These are phyloP conservation scores for Aspergillus novofumigatus DNA, from an alignment of 2,329 filamentous ascomycete genomes.

Conservation along the genomic window DNA sequence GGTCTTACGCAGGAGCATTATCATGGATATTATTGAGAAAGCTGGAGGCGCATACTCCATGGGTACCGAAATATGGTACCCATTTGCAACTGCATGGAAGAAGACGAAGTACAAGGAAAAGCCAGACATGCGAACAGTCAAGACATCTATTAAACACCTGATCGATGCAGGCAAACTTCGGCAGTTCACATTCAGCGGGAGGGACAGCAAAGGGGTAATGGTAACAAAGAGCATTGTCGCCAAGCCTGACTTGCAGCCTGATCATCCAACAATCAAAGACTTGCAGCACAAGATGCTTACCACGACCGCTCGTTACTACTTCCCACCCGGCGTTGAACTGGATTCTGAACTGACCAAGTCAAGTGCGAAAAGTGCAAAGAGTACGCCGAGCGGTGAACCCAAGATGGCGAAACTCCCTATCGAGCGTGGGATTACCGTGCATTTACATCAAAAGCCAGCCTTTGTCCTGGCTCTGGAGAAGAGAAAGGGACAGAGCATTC, in stretches of 20 bases:
- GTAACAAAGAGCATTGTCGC: slow-evolving; percentile 50
- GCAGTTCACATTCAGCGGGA: slow-evolving; percentile 50
- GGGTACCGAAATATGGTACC: slow-evolving; percentile 51
- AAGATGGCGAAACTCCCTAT: slow-evolving; percentile 24
- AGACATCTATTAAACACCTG: slow-evolving; percentile 47
- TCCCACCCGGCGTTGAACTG: slow-evolving; percentile 42
- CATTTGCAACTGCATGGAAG: slow-evolving; percentile 53
- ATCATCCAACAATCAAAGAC: slow-evolving; percentile 43
- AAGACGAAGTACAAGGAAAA: slow-evolving; percentile 40
- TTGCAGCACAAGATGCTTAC: slow-evolving; percentile 50
- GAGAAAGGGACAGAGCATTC: slow-evolving; percentile 21
- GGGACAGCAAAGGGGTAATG: slow-evolving; percentile 44
- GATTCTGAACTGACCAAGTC: slow-evolving; percentile 32
- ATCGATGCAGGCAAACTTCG: slow-evolving; percentile 49
- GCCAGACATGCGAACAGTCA: slow-evolving; percentile 53
- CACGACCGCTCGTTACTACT: slow-evolving; percentile 38
- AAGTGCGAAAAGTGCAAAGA: slow-evolving; percentile 8
- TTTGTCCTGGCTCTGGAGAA: slow-evolving; percentile 25
- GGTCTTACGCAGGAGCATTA: slow-evolving; percentile 46
- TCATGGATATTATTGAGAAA: slow-evolving; percentile 52
- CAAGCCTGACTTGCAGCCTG: slow-evolving; percentile 43
- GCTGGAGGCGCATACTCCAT: slow-evolving; percentile 55
- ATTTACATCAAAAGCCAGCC: slow-evolving; percentile 35
- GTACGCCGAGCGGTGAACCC: slow-evolving; percentile 4
- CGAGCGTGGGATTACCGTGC: slow-evolving; percentile 31